Conservation (phyloP, 352 stramenopile species). For the Lagenidium giganteum region DNA sequence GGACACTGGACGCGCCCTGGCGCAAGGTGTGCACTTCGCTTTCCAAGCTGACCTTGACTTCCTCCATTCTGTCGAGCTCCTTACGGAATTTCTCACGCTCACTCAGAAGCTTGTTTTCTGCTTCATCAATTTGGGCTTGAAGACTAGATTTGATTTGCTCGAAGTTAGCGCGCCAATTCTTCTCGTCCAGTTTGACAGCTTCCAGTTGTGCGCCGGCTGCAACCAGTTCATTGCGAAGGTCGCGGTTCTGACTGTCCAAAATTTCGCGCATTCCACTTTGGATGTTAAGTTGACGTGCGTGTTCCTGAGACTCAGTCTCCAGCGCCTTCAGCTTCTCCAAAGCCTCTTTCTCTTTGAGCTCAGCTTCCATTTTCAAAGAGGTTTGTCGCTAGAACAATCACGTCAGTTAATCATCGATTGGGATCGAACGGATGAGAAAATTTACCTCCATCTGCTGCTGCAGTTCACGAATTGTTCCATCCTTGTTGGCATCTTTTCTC, state of each 20-base stretch:
- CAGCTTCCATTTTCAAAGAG: slow-evolving; percentile 18
- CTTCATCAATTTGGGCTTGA: slow-evolving; percentile 18
- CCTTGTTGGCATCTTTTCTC: slow-evolving; percentile 37
- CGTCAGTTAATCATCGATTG: no score
- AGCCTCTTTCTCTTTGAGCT: slow-evolving; percentile 29
- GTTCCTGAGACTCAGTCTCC: slow-evolving; percentile 50
- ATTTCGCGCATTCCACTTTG: slow-evolving; percentile 63
- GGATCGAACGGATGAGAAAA: no score
- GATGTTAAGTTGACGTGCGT: slow-evolving; percentile 45
- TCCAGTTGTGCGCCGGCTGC: slow-evolving; percentile 80
- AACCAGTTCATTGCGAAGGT: slow-evolving; percentile 67
- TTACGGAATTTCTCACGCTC: slow-evolving; percentile 28
- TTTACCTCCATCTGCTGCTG: slow-evolving; percentile 46
- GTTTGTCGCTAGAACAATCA: slow-evolving; percentile 24
- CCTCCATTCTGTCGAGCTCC: slow-evolving; percentile 57
- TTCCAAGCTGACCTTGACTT: slow-evolving; percentile 71
- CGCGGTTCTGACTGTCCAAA: slow-evolving; percentile 61
- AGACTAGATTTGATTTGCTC: slow-evolving; percentile 36
- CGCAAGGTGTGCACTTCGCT: slow-evolving; percentile 67
- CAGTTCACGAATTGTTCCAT: slow-evolving; percentile 38
- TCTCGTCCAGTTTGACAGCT: slow-evolving; percentile 69
- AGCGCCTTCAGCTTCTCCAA: slow-evolving; percentile 33
- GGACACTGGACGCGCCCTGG: slow-evolving; percentile 37
- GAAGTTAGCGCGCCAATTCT: slow-evolving; percentile 31
- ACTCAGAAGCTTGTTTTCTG: slow-evolving; percentile 34